Evolutionary conservation across 805 yeast species (phyloP), one percentile per base, ranked within the genome.

Genomic region (Wickerhamiella qilinensis): DNA sequence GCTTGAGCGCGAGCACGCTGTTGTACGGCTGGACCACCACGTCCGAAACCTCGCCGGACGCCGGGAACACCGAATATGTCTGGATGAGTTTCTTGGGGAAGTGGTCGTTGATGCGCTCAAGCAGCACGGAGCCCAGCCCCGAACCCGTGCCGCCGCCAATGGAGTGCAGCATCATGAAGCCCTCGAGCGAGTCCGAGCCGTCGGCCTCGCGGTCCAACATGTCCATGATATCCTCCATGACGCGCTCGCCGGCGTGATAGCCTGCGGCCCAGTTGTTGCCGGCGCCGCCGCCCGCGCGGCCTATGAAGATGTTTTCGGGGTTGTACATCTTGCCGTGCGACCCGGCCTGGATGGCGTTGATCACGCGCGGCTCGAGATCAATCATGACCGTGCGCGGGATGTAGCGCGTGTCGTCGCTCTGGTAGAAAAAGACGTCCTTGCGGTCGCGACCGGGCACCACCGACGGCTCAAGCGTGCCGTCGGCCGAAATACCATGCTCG

Each of bases 111-210:
- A 93, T 57, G 14, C 74, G 63, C 55, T 91, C 96, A 29, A 91
- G 58, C 33, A 91, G 48, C 40, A 71, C 70, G 0, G 94, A 81
- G 1, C 98, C 98, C 28, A 85, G 72, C 3, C 99, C 98, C 0
- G 95, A 81, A 0, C 99, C 99, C 0, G 98, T 91, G 30, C 99
- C 99, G 28, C 99, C 99, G 0, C 96, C 97, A 3, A 91, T 93
- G 3, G 95, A 80, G 58, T 91, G 98, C 37, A 86, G 57, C 46
- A 91, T 60, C 63, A 85, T 94, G 56, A 91, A 91, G 4, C 93
- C 93, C 46, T 86, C 91, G 38, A 85, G 62, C 40, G 78, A 78
- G 45, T 93, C 97, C 47, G 94, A 77, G 24, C 80, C 76, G 52
- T 91, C 99, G 30, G 85, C 67, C 50, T 91, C 96, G 39, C 91